Base-by-base conservation (phyloP, 768 basidiomycete genomes). In the Boletus reticuloceps region DNA sequence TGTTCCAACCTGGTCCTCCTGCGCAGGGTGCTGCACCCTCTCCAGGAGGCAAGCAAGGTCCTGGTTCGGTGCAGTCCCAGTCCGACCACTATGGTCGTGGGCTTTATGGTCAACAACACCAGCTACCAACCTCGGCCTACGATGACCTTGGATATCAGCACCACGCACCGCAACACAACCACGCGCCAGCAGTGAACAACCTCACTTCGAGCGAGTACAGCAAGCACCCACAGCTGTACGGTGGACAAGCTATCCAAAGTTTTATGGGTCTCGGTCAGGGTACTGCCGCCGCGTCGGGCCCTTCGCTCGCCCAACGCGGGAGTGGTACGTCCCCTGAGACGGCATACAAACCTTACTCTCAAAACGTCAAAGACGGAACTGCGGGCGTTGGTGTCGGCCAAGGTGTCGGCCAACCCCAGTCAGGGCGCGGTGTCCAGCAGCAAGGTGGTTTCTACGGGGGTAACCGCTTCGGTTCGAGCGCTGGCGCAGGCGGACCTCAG, bases 1-100 rank as follows among this genome's bases (percentile, higher is more conserved):
- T 90, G 73, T 90, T 87, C 76, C 84, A 85, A 62, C 79, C 83
- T 32, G 85, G 82, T 10, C 85, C 86, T 16, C 85, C 87, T 20
- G 83, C 83, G 0, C 86, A 86, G 16, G 82, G 80, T 5, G 81
- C 81, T 16, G 84, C 81, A 6, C 81, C 85, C 0, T 85, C 84
- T 51, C 84, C 86, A 1, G 82, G 80, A 5, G 72, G 78, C n/a
- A 87, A 88, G 65, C 87, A 88, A 63, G 82, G 82, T 16, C 82
- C 81, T 38, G 77, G 74, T 47, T 77, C 79, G 51, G 78, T 78
- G 47, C 79, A 79, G 54, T 68, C 71, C 20, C 79, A 79, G 53
- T 81, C 76, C 54, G 83, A 84, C 53, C 84, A 83, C 11, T 86
- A 88, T 58, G 79, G 74, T 37, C 84, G 86, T 56, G 78, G 80